phyloP scores from a whole-genome alignment of 495 filamentous ascomycete species.

The Annulohypoxylon maeteangense region DNA sequence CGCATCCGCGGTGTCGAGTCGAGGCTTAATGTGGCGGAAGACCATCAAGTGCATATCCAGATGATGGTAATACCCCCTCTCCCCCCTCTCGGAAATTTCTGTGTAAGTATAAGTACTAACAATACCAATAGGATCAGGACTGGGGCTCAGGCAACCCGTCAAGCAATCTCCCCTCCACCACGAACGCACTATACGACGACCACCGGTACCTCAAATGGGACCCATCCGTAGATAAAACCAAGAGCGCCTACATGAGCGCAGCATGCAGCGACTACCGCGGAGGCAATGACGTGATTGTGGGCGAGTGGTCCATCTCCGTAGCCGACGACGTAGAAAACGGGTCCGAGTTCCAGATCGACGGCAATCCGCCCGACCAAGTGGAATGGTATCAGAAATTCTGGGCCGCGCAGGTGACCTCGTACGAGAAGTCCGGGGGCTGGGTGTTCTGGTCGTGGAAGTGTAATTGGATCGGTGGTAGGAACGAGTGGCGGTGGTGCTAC shows the following conservation, averaged over 20 bases:
- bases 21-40: slow-evolving; percentile 18
- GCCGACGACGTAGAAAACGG: slow-evolving; percentile 60
- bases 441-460: slow-evolving; percentile 73
- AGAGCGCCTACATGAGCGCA: slow-evolving; percentile 58
- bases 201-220: slow-evolving; percentile 67
- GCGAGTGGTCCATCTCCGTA: slow-evolving; percentile 66
- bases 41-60: slow-evolving; percentile 46
- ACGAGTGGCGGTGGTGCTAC: slow-evolving; percentile 71
- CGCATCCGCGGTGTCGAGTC: slow-evolving; percentile 42
- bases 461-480: slow-evolving; percentile 54
- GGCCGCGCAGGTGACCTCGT: slow-evolving; percentile 67
- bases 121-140: slow-evolving; percentile 50
- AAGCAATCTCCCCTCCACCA: slow-evolving; percentile 40
- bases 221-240: slow-evolving; percentile 51
- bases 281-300: slow-evolving; percentile 61
- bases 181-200: slow-evolving; percentile 47
- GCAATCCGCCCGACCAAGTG: slow-evolving; percentile 53
- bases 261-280: slow-evolving; percentile 63
- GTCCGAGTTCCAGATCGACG: slow-evolving; percentile 55
- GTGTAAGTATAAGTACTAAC: slow-evolving; percentile 32
- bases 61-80: slow-evolving; percentile 39
- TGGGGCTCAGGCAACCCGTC: slow-evolving; percentile 49
- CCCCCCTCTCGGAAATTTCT: not conserved
- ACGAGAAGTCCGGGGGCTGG: slow-evolving; percentile 69
- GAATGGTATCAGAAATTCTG: slow-evolving; percentile 68